These are phyloP conservation scores for Pseudogymnoascus sp. DNA, from an alignment of 2,329 filamentous ascomycete genomes.

Conservation along the genomic window DNA sequence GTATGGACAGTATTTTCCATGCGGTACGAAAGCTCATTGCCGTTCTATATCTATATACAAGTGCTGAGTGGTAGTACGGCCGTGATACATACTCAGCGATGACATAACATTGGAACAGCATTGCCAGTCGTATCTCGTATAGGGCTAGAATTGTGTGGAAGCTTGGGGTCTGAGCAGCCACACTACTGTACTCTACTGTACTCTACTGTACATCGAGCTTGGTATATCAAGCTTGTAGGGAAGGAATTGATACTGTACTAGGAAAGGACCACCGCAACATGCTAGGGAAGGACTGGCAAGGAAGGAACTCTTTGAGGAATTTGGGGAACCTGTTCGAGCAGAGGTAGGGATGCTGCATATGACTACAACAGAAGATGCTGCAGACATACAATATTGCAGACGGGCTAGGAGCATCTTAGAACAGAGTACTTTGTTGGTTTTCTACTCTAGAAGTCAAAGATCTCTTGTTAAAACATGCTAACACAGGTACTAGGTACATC, in stretches of 20 bases:
- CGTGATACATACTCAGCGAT: neutral
- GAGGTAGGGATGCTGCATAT: conserved; percentile 2
- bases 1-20: neutral
- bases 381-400: neutral
- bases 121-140: neutral
- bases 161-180: neutral
- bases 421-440: neutral
- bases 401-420: neutral
- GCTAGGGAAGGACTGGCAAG: neutral
- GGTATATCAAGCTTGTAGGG: neutral
- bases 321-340: neutral
- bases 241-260: neutral
- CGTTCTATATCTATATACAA: neutral
- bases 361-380: neutral
- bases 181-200: neutral
- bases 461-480: neutral
- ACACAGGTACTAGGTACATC: neutral
- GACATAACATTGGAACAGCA: neutral
- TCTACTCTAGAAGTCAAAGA: neutral
- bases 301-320: neutral
- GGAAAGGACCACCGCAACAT: neutral
- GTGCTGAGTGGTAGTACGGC: neutral
- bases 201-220: neutral
- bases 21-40: neutral
- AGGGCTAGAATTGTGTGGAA: neutral